phyloP scores from a whole-genome alignment of 805 yeast species.

The Candida cerambycidarum region DNA sequence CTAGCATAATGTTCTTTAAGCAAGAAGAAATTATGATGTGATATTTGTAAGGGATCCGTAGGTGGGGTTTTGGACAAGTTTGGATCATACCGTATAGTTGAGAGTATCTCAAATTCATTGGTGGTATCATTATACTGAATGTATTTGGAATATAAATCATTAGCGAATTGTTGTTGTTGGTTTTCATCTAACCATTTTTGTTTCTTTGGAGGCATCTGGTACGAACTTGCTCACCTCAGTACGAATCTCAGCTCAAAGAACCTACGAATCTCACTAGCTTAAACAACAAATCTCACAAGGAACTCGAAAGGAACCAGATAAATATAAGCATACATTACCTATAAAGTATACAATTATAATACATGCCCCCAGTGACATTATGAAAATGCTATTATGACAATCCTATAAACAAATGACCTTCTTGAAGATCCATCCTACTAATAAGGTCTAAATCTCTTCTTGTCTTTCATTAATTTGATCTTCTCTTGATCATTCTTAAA shows the following conservation, averaged over 20 bases:
- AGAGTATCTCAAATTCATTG: slow-evolving; percentile 53
- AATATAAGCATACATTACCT: neutral
- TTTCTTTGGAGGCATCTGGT: slow-evolving; percentile 1
- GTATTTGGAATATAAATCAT: slow-evolving; percentile 4
- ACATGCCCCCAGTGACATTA: too few species aligned
- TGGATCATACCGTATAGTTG: slow-evolving; percentile 80
- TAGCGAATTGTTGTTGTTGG: neutral
- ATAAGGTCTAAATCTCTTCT: slow-evolving; percentile 84
- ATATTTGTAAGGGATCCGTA: slow-evolving; percentile 22
- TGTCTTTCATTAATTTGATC: slow-evolving; percentile 74
- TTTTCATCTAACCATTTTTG: slow-evolving; percentile 3
- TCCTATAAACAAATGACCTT: too few species aligned
- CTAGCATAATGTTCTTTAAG: slow-evolving; percentile 65
- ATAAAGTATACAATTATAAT: too few species aligned
- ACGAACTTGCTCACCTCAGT: neutral
- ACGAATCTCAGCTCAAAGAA: too few species aligned
- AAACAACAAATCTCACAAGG: too few species aligned
- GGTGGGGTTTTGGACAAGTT: slow-evolving; percentile 33
- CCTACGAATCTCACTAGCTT: too few species aligned
- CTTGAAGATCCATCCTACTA: too few species aligned
- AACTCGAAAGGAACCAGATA: neutral
- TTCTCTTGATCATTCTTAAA: slow-evolving; percentile 90
- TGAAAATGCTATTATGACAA: neutral
- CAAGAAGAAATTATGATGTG: slow-evolving; percentile 51
- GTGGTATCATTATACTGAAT: slow-evolving; percentile 9